Conservation (phyloP, 1,139 yeast species). For the Magnusiomyces clavatus region DNA sequence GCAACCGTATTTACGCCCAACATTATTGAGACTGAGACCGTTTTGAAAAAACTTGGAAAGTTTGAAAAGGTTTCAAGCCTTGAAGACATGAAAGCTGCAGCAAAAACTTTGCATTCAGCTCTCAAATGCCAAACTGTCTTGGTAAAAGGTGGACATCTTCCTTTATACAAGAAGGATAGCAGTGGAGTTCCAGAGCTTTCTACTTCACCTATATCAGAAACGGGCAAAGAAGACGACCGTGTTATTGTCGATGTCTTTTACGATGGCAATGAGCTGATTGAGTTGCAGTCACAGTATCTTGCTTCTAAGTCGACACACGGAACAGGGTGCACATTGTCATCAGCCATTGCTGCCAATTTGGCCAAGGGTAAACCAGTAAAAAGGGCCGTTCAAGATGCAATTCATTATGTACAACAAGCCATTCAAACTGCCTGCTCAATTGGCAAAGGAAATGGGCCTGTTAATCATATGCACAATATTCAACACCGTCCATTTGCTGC, state of each 20-base stretch:
- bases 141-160: slow-evolving; percentile 82
- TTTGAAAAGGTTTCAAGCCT: slow-evolving; percentile 19
- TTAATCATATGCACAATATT: slow-evolving; percentile 46
- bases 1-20: slow-evolving; percentile 76
- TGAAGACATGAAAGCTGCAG: slow-evolving; percentile 39
- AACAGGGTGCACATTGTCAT: slow-evolving; percentile 83
- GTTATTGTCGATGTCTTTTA: slow-evolving; percentile 55
- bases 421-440: slow-evolving; percentile 38
- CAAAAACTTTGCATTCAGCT: slow-evolving; percentile 36
- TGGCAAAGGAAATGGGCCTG: slow-evolving; percentile 67
- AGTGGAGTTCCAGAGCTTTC: slow-evolving; percentile 7
- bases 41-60: slow-evolving; percentile 14
- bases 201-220: slow-evolving; percentile 3
- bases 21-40: slow-evolving; percentile 49
- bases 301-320: slow-evolving; percentile 66
- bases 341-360: slow-evolving; percentile 70
- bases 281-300: slow-evolving; percentile 45
- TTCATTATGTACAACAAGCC: slow-evolving; percentile 61
- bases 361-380: slow-evolving; percentile 38
- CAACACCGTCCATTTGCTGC: slow-evolving; percentile 33
- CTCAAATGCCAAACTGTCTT: slow-evolving; percentile 47
- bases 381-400: slow-evolving; percentile 48
- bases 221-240: neutral
- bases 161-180: slow-evolving; percentile 25
- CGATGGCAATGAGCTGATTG: slow-evolving; percentile 38